These are phyloP conservation scores for Avena eriantha DNA, from an alignment of 176 grass and related monocot genomes.

Conservation along the genomic window DNA sequence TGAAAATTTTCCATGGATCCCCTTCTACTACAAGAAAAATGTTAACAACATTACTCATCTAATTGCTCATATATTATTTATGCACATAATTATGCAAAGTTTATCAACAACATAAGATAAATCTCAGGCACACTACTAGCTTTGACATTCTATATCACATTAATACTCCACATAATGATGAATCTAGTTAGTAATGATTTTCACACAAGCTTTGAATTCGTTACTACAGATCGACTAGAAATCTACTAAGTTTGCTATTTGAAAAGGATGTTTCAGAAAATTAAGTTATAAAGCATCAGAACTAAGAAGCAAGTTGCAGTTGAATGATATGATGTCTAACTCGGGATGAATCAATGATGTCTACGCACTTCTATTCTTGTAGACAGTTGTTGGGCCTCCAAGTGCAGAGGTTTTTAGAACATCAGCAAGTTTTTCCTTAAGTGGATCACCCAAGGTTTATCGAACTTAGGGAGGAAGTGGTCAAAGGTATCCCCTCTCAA, in stretches of 20 bases:
- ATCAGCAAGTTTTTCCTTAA: no score
- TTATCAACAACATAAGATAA: background rate
- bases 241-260: background rate
- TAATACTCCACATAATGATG: background rate
- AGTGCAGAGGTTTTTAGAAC: no score
- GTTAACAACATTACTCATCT: background rate
- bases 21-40: slow-evolving; percentile 55
- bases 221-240: background rate
- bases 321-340: background rate
- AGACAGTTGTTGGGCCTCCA: no score
- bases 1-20: slow-evolving; percentile 65
- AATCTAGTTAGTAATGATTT: background rate
- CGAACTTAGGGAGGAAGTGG: no score
- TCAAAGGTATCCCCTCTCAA: no score
- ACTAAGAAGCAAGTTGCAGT: background rate
- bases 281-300: background rate
- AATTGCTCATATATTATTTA: background rate
- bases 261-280: no score
- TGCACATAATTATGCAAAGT: background rate
- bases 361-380: no score
- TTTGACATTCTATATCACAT: background rate
- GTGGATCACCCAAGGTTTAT: no score
- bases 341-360: no score
- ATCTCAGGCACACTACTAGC: background rate
- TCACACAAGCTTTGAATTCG: background rate